phyloP scores from a whole-genome alignment of 1,284 basidiomycete genomes.

The Wallemia mellicola region DNA sequence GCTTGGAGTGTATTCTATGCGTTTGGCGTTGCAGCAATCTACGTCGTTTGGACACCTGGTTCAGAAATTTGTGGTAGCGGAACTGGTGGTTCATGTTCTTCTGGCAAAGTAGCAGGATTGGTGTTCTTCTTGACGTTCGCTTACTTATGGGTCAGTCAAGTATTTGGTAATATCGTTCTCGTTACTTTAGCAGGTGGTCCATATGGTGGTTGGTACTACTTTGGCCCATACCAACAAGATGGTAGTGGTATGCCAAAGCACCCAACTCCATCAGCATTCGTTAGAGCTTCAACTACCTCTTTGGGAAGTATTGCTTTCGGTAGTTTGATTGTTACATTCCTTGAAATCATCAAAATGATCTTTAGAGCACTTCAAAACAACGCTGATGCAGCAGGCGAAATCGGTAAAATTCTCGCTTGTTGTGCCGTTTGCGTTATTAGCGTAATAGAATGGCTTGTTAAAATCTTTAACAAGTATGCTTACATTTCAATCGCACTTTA shows the following conservation, averaged over 20 bases:
- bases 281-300: slow-evolving; percentile 50
- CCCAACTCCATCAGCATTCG: slow-evolving; percentile 38
- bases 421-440: slow-evolving; percentile 51
- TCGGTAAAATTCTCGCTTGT: slow-evolving; percentile 43
- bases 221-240: slow-evolving; percentile 5
- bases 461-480: slow-evolving; percentile 38
- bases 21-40: slow-evolving; percentile 33
- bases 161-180: slow-evolving; percentile 45
- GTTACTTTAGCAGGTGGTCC: slow-evolving; percentile 47
- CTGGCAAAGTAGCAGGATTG: slow-evolving; percentile 30
- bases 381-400: slow-evolving; percentile 38
- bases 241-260: slow-evolving; percentile 24
- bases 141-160: slow-evolving; percentile 55
- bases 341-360: slow-evolving; percentile 42
- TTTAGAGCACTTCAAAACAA: slow-evolving; percentile 33
- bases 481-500: slow-evolving; percentile 28
- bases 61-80: slow-evolving; percentile 6
- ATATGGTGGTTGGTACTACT: slow-evolving; percentile 21
- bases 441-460: slow-evolving; percentile 34
- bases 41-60: slow-evolving; percentile 11
- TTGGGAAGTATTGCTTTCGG: slow-evolving; percentile 74
- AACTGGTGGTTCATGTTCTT: slow-evolving; percentile 22
- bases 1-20: slow-evolving; percentile 28
- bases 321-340: slow-evolving; percentile 54
- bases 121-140: slow-evolving; percentile 49